Percentiles rank a stretch among this genome's conserved stretches.
Conservation (phyloP, 805 yeast species). For the Candida yuanshanica region DNA sequence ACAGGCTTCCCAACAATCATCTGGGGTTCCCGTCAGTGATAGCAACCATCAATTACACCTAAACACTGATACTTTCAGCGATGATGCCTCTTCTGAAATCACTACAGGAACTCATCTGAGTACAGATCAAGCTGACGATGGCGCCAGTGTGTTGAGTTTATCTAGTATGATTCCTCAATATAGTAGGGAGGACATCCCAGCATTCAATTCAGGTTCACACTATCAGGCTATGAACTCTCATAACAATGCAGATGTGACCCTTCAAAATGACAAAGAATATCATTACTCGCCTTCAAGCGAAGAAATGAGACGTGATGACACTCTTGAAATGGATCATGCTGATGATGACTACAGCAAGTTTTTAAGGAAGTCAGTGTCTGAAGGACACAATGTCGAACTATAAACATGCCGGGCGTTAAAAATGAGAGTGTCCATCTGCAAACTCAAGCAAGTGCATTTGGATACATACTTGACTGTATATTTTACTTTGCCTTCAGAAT, state of each 20-base stretch:
- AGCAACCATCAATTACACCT: neutral
- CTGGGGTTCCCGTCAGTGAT: neutral
- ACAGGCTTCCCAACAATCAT: slow-evolving; percentile 2
- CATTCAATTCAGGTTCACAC: neutral
- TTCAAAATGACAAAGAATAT: neutral
- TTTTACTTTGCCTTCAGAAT: no score
- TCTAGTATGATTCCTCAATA: slow-evolving; percentile 26
- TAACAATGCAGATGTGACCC: neutral
- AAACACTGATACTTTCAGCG: neutral
- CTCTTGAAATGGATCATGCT: neutral
- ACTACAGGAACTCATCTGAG: neutral
- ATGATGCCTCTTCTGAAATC: neutral
- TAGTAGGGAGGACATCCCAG: slow-evolving; percentile 7
- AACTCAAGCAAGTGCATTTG: no score
- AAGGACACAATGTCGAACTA: neutral
- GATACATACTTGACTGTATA: no score
- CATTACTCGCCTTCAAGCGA: neutral
- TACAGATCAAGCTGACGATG: slow-evolving; percentile 10
- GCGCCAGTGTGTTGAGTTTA: slow-evolving; percentile 20
- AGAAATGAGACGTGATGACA: neutral
- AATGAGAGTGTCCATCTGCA: no score
- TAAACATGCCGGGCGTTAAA: neutral
- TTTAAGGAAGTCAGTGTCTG: neutral
- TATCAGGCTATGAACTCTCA: neutral
- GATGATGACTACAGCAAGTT: neutral